Base-by-base conservation (phyloP, 2,329 filamentous ascomycete genomes). In the Fonsecaea erecta region DNA sequence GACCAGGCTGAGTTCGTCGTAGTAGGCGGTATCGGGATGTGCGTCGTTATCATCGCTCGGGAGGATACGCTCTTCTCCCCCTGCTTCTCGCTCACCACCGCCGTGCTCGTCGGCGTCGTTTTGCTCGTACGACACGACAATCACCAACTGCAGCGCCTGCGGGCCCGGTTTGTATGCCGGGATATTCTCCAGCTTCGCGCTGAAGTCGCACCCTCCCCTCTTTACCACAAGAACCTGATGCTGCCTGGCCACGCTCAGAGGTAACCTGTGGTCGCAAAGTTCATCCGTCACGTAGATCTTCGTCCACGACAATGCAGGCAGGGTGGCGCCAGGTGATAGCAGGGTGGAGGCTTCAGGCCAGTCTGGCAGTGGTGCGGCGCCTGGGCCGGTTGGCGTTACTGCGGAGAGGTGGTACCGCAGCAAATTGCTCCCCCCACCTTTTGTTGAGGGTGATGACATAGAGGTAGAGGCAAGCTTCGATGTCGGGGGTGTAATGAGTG, bases 121-220 rank as follows among this genome's bases (percentile, higher is more conserved):
- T 18, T 86, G 84, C 2, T 87, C 85, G 60, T 85, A 86, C 16
- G 84, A 88, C 3, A 97, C 86, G 0, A 97, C 79, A 51, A 98
- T 80, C 30, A 98, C 92, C 2, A 98, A 84, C 75, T 96, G 91
- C 18, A 98, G 80, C 0, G 88, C 83, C 2, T 77, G 75, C 0
- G 81, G 75, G 0, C 83, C 81, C 0, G 90, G 88, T 1, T 87
- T 83, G 74, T 89, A 94, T 9, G 86, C 85, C 0, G 94, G 93
- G n/a, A 98, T 93, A 70, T 92, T 93, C 58, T 85, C 83, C 0
- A 98, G 80, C 76, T 99, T 99, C 30, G 89, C 80, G 37, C 86
- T 89, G 77, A 98, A 98, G 26, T 85, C 90, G 79, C 95, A 99
- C 0, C 87, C 88, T 43, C 95, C 94, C 5, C 95, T 88, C 30